phyloP scores from a whole-genome alignment of 371 early-diverging fungal genomes.

The Paraphysoderma sedebokerense region DNA sequence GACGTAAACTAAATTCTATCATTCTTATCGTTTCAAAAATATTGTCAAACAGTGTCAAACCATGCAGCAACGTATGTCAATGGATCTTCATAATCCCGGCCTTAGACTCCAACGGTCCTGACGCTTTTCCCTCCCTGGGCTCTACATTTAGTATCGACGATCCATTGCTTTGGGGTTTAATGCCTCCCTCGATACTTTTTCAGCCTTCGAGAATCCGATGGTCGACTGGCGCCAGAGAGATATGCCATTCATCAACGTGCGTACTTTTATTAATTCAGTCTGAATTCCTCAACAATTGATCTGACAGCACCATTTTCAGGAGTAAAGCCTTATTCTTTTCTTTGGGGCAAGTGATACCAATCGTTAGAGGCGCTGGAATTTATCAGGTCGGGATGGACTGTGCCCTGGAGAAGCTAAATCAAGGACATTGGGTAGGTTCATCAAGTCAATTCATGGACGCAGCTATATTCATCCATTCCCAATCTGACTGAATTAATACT shows the following conservation, averaged over 20 bases:
- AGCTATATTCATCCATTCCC: too few species aligned
- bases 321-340: constrained; percentile 46
- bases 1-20: not conserved
- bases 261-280: constrained; percentile 5
- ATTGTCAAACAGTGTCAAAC: constrained; percentile 20
- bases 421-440: constrained; percentile 38
- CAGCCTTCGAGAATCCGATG: constrained; percentile 37
- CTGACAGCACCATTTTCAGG: constrained; percentile 10
- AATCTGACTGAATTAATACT: not conserved
- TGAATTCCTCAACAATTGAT: not conserved
- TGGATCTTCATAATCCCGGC: not conserved
- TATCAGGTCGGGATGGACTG: constrained; percentile 68
- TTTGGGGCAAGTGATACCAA: constrained; percentile 62
- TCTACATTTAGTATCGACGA: constrained; percentile 48
- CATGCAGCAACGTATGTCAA: constrained; percentile 23
- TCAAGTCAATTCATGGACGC: too few species aligned
- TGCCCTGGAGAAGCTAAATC: constrained; percentile 37
- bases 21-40: not conserved
- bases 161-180: constrained; percentile 60
- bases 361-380: constrained; percentile 65
- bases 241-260: constrained; percentile 57
- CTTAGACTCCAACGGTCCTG: not conserved
- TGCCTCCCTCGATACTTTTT: constrained; percentile 30
- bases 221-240: constrained; percentile 72
- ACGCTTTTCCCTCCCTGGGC: not conserved